These are phyloP conservation scores for Durusdinium trenchii DNA, from an alignment of 73 alveolate species.

Conservation along the genomic window DNA sequence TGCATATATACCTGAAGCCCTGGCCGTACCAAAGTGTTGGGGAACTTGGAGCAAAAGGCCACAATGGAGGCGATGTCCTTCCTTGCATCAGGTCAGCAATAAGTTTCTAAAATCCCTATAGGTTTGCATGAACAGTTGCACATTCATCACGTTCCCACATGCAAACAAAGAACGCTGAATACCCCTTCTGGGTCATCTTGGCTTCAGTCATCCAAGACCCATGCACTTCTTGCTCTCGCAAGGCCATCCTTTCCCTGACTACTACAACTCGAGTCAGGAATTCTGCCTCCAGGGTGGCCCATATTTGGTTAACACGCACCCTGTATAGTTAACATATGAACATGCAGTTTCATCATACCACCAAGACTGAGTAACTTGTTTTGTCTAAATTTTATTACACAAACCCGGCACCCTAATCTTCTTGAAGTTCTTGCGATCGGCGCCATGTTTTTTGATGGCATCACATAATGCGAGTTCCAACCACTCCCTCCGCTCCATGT, in stretches of 20 bases:
- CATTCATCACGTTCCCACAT: too few species aligned
- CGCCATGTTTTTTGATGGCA: neutral
- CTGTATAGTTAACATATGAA: too few species aligned
- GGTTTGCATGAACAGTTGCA: too few species aligned
- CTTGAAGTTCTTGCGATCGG: neutral
- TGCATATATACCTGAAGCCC: too few species aligned
- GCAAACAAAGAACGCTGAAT: too few species aligned
- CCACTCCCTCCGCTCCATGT: neutral
- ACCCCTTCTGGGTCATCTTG: neutral
- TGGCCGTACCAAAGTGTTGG: neutral
- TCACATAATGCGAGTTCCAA: neutral
- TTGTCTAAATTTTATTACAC: too few species aligned
- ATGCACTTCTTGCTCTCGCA: neutral
- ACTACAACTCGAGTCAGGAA: neutral
- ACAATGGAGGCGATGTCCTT: neutral
- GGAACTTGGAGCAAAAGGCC: neutral
- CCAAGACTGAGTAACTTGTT: too few species aligned
- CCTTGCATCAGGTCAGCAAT: too few species aligned
- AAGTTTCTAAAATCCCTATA: too few species aligned
- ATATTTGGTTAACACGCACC: too few species aligned
- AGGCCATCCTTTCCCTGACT: neutral
- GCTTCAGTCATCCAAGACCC: neutral
- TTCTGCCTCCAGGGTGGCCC: constrained; percentile 11
- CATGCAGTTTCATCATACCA: too few species aligned
- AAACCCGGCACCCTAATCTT: neutral